phyloP scores from a whole-genome alignment of 1,284 basidiomycete genomes.

The Tilletia indica region DNA sequence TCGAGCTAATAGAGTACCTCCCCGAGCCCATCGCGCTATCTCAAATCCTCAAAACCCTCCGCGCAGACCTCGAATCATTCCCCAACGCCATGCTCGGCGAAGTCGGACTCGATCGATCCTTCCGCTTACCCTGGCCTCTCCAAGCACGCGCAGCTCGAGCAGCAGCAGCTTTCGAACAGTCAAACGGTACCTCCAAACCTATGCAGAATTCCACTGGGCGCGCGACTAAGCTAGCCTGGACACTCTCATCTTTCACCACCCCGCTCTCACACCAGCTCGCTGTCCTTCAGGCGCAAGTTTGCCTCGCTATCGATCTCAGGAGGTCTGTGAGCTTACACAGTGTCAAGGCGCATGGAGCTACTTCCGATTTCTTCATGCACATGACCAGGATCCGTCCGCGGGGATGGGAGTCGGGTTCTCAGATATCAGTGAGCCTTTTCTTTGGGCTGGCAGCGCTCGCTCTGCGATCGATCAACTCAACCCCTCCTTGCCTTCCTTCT shows the following conservation, averaged over 20 bases:
- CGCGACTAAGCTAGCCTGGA: background rate
- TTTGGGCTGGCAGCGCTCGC: background rate
- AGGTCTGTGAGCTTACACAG: slow-evolving; percentile 51
- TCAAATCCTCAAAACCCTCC: slow-evolving; percentile 27
- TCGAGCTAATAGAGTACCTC: slow-evolving; percentile 32
- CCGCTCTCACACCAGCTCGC: slow-evolving; percentile 45
- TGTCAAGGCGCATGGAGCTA: slow-evolving; percentile 44
- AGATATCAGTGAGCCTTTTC: slow-evolving; percentile 24
- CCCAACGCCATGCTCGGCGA: slow-evolving; percentile 48
- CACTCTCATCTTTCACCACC: slow-evolving; percentile 29
- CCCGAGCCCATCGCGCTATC: slow-evolving; percentile 38
- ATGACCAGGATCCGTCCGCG: slow-evolving; percentile 26
- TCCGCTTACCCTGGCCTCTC: slow-evolving; percentile 36
- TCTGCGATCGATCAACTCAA: no score
- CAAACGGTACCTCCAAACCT: background rate
- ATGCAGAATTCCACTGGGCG: background rate
- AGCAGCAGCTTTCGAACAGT: slow-evolving; percentile 24
- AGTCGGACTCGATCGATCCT: slow-evolving; percentile 49
- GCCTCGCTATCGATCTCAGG: slow-evolving; percentile 32
- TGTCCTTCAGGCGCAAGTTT: slow-evolving; percentile 41
- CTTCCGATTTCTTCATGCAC: slow-evolving; percentile 34
- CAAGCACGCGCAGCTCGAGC: slow-evolving; percentile 11
- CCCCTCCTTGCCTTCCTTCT: background rate
- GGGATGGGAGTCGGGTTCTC: slow-evolving; percentile 21
- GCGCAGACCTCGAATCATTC: slow-evolving; percentile 30